Evolutionary conservation across 257 asterid species (phyloP), one percentile per base, ranked within the genome.

Genomic region (Solanum clarkiae): DNA sequence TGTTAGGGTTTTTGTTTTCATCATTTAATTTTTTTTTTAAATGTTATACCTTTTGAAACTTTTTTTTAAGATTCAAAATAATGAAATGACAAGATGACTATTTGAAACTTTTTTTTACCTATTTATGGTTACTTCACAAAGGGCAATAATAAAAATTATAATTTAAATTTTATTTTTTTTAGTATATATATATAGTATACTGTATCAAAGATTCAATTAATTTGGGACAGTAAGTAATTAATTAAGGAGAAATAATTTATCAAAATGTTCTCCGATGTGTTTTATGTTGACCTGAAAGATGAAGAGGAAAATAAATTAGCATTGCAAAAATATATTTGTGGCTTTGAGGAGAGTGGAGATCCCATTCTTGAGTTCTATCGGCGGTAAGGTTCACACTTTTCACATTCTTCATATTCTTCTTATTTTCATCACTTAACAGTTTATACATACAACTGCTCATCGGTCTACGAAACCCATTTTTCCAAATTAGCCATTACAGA

Each of bases 181-280:
- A 4, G 0, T 36, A 36, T 36, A 0, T 4, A 5, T 36, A 5
- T 36, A 5, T 0, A 4, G 2, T 36, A 36, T 5, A 5, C 6
- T 36, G 6, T 5, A 5, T 36, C 6, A 36, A 36, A 36, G 0
- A 36, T 36, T 36, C 1, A 36, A 36, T 36, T 36, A 36, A 36
- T 36, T 36, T 36, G 6, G 42, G 1, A 36, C 40, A 36, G 0
- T 0, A 4, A 36, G 1, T 36, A 36, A 36, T 36, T 36, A 36
- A 36, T 36, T 36, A 4, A 4, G 42, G 42, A 1, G 42, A 36
- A 0, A 5, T 36, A 4, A 0, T 36, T 36, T 36, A 36, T 36
- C 42, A 36, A 36, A 36, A 36, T 4, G 5, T 36, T 36, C 42
- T 36, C 42, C 42, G 0, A 36, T 36, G 42, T 36, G 6, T 36